A percentile compares a stretch with the other conserved stretches of the same genome.
Conservation (phyloP, 176 grass and related monocot genomes). For the Triticum dicoccoides region DNA sequence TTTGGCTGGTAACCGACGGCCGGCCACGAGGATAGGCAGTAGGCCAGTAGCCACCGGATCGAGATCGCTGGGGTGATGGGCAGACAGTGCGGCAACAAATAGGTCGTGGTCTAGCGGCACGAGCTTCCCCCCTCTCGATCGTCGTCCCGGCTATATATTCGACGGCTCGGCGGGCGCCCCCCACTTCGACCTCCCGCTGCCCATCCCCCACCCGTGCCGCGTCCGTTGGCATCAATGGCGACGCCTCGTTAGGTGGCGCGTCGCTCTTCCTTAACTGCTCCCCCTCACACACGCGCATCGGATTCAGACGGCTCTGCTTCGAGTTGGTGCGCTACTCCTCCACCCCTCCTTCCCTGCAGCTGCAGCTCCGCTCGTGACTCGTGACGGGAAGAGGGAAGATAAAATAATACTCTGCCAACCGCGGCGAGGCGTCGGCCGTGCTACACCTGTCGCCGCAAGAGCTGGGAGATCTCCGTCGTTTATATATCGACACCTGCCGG, state of each 20-base stretch:
- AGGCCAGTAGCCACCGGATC: neutral
- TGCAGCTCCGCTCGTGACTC: neutral
- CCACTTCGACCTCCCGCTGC: neutral
- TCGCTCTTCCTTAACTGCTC: constrained; percentile 33
- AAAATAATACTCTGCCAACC: neutral
- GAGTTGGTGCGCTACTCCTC: neutral
- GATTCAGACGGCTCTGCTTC: neutral
- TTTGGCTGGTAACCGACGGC: neutral
- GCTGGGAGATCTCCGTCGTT: neutral
- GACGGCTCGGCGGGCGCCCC: neutral
- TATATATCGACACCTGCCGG: neutral
- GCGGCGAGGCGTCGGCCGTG: neutral
- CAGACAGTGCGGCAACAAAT: neutral
- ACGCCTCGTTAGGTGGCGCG: constrained; percentile 31
- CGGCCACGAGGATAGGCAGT: too few species aligned
- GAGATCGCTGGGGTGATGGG: neutral
- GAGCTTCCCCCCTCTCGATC: neutral
- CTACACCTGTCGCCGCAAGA: constrained; percentile 14
- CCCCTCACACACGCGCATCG: neutral
- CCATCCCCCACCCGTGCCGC: neutral
- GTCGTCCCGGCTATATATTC: neutral
- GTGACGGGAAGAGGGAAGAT: neutral
- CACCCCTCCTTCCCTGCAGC: neutral
- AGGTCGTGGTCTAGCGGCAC: neutral
- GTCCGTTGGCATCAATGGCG: constrained; percentile 9